Evolutionary conservation across 2,329 filamentous ascomycete genomes (phyloP), one percentile per base, ranked within the genome.

Genomic region (Scedosporium boydii): DNA sequence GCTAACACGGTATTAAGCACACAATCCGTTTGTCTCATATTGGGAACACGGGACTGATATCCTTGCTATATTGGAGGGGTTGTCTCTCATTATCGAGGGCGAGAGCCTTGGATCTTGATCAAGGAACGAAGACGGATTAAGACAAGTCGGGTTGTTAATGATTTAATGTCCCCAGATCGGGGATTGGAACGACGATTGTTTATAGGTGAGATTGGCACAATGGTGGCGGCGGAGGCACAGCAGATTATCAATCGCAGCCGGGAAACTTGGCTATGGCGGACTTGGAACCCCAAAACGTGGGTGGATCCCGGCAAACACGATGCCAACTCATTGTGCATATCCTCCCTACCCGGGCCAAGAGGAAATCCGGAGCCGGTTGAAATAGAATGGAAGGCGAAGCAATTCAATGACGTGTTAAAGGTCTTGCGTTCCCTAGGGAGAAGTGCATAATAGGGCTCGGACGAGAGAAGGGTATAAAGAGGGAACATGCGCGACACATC

Each of bases 271-370:
- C 23, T 27, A 14, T 14, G 29, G 44, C 59, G n/a, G 38, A 34
- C 14, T 51, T 18, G 27, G 16, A 27, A 12, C 56, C 21, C 18
- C 59, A 29, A 60, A 53, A 60, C 59, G 44, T 53, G 59, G 59
- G 60, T 62, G 60, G 60, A 55, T 46, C 60, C 60, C n/a, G 9
- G 46, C 9, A 41, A n/a, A 26, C 34, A 23, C 42, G 38, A 58
- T 62, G 60, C 60, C 60, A 62, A 62, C 60, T 57, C 60, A 62
- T 57, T 57, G 34, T 57, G 60, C 60, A 62, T 62, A 62, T 62
- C 2, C 53, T 55, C 34, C n/a, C n/a, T 18, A 27, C 38, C 18
- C 18, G 23, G 18, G 6, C 51, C 23, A 26, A 55, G 51, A 55
- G 51, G 23, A 55, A 55, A 23, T 51, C 44, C 27, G 41, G 42